phyloP scores from a whole-genome alignment of 495 filamentous ascomycete species.

The Daldinia concentrica region DNA sequence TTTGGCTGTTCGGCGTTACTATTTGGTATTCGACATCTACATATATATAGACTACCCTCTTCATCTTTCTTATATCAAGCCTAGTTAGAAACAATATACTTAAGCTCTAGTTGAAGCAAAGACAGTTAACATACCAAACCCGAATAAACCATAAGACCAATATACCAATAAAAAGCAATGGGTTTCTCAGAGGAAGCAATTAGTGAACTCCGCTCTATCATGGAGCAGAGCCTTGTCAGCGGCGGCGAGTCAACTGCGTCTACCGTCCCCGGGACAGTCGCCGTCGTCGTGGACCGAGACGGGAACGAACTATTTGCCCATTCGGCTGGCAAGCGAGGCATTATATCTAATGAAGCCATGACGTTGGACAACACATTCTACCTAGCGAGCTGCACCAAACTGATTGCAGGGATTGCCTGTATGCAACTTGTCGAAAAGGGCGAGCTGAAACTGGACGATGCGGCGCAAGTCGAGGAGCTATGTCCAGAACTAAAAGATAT shows the following conservation, averaged over 20 bases:
- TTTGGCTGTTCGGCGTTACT: background rate
- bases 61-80: background rate
- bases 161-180: slow-evolving; percentile 7
- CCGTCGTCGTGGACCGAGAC: slow-evolving; percentile 58
- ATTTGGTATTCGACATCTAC: background rate
- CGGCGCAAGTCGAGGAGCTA: slow-evolving; percentile 54
- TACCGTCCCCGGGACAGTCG: slow-evolving; percentile 56
- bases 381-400: slow-evolving; percentile 70
- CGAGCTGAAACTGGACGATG: slow-evolving; percentile 61
- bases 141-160: background rate
- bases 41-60: background rate
- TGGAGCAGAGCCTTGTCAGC: slow-evolving; percentile 21
- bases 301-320: slow-evolving; percentile 60
- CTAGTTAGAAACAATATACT: background rate
- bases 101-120: background rate
- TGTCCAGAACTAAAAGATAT: slow-evolving; percentile 62
- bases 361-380: slow-evolving; percentile 63
- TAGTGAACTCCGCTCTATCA: slow-evolving; percentile 23
- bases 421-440: slow-evolving; percentile 72
- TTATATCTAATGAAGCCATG: slow-evolving; percentile 52
- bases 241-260: slow-evolving; percentile 26
- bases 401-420: slow-evolving; percentile 62
- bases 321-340: slow-evolving; percentile 57
- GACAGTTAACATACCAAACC: background rate
- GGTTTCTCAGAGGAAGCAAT: slow-evolving; percentile 25